Base-by-base conservation (phyloP, 2,329 filamentous ascomycete species). In the Dactylonectria macrodidyma region DNA sequence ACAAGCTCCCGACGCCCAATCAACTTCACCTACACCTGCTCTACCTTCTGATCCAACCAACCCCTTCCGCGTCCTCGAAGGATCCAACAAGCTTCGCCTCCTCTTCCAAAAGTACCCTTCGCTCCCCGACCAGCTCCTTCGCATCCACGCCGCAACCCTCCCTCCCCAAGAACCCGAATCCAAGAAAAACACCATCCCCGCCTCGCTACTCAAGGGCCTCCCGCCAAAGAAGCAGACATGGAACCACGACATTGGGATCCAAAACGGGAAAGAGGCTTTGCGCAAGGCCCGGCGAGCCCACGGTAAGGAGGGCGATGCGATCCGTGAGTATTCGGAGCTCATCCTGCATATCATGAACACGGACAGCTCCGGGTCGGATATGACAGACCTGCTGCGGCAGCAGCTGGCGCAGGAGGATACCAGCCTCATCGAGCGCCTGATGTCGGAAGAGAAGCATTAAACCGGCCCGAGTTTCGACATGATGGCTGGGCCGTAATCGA, bases 321-420 rank as follows among this genome's bases (percentile, higher is more conserved):
- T 92, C 34, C 81, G 86, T 59, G 90, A 91, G 77, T 92, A 90
- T 73, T 87, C 85, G 54, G 87, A 88, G 68, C 80, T 91, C 24
- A 84, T 91, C 19, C 74, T 86, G 55, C 82, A 85, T 63, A 78
- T 90, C 38, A 80, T 90, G 62, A 78, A 80, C 50, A 73, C 74
- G 14, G 77, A 79, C 41, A 76, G 72, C 24, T 71, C 72, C 8
- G 72, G 71, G 9, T 68, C 73, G 3, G 79, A 84, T 30, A 76
- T 81, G 8, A 78, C 80, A 7, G 78, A 78, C 7, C 50, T 82
- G 6, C 75, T 88, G 48, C 81, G 85, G 69, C 80, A 83, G 67
- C 83, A 88, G 69, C 75, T 85, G 16, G 82, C 80, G 3, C 78
- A 83, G 58, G 81, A 86, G 69, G 86, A 90, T 66, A 81, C 82